phyloP scores from a whole-genome alignment of 2,329 filamentous ascomycete genomes.

The Rhexocercosporidium sp. region DNA sequence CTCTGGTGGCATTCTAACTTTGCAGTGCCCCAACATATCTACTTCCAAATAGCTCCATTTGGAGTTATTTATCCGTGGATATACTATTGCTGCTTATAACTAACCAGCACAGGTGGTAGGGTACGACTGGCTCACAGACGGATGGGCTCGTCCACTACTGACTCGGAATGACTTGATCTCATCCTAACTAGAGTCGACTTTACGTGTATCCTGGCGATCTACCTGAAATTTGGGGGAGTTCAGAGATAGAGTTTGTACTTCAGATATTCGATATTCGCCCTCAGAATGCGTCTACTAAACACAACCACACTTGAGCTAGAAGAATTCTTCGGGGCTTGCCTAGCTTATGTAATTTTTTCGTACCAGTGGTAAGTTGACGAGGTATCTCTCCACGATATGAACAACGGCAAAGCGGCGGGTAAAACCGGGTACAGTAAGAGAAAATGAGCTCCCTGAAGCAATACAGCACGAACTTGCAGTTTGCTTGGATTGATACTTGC shows the following conservation, averaged over 20 bases:
- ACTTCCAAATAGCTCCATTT: background rate
- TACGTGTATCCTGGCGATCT: too few relatives aligned
- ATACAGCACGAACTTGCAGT: background rate
- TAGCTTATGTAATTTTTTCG: conserved; percentile 43
- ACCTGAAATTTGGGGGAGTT: background rate
- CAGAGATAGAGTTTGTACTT: background rate
- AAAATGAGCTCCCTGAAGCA: background rate
- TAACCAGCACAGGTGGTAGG: background rate
- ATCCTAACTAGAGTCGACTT: background rate
- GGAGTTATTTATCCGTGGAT: background rate
- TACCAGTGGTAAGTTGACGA: conserved; percentile 43
- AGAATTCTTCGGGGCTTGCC: conserved; percentile 27
- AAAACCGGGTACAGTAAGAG: conserved; percentile 1
- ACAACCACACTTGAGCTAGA: conserved; percentile 15
- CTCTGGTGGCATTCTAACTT: background rate
- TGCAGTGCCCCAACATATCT: background rate
- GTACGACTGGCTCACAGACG: background rate
- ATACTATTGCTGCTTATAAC: background rate
- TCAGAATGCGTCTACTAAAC: conserved; percentile 26
- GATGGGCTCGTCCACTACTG: background rate
- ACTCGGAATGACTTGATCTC: background rate
- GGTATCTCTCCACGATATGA: conserved; percentile 38
- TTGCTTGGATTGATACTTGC: conserved; percentile 28
- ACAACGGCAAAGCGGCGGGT: conserved; percentile 32
- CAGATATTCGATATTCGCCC: background rate